Percentiles rank a stretch among this genome's conserved stretches.
Evolutionary conservation across 805 yeast species (phyloP).

Genomic region (Pichia heedii): DNA sequence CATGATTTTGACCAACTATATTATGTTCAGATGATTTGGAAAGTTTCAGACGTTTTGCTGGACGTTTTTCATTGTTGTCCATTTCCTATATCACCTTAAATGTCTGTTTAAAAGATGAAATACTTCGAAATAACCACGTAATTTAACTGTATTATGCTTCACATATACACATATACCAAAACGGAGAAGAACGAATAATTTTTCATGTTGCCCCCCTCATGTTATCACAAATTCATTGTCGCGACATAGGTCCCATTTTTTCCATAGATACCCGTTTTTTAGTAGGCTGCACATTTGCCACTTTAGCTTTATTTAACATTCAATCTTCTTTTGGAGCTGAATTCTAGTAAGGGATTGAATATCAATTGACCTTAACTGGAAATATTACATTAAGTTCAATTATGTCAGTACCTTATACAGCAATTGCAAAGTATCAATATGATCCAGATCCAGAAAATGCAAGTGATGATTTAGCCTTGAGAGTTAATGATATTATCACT

Average conservation of each 20-base stretch:
- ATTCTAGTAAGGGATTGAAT: too few relatives aligned
- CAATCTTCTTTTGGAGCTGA: too few relatives aligned
- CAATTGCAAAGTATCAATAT: conserved; percentile 24
- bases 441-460: conserved; percentile 40
- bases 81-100: too few relatives aligned
- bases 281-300: not conserved
- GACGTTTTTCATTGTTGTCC: not conserved
- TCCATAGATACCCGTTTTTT: not conserved
- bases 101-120: too few relatives aligned
- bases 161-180: too few relatives aligned
- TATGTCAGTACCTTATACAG: conserved; percentile 21
- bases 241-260: not conserved
- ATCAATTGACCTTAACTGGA: too few relatives aligned
- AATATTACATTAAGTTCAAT: not conserved
- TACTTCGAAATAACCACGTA: too few relatives aligned
- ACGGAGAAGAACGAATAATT: not conserved
- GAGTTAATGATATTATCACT: conserved; percentile 56
- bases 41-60: not conserved
- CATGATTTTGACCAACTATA: not conserved
- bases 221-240: not conserved
- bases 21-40: not conserved
- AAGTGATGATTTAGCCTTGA: conserved; percentile 76
- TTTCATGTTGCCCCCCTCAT: not conserved
- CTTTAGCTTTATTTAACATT: not conserved
- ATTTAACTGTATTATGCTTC: too few relatives aligned